Conservation (phyloP, 345 rosid genomes). For the Lepidium didymum region DNA sequence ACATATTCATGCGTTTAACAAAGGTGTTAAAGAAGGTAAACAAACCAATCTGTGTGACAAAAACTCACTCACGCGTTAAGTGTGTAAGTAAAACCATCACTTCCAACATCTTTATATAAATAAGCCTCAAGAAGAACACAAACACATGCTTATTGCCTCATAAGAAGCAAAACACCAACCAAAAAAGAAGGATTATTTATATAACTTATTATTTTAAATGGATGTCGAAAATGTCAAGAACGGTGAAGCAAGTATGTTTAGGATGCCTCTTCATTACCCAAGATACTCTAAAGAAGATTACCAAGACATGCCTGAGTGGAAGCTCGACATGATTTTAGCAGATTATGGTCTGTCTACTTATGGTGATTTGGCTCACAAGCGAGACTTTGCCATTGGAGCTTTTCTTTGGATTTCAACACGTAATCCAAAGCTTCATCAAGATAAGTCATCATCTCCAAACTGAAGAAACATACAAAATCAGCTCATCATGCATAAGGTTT, state of each 20-base stretch:
- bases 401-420: conserved; percentile 46
- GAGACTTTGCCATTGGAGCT: conserved; percentile 60
- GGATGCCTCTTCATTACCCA: conserved; percentile 63
- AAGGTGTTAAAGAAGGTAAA: conserved; percentile 20
- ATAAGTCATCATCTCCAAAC: conserved; percentile 1
- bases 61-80: conserved; percentile 20
- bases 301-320: conserved; percentile 58
- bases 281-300: conserved; percentile 47
- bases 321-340: conserved; percentile 42
- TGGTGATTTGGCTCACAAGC: conserved; percentile 46
- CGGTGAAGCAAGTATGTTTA: conserved; percentile 24
- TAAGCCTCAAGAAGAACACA: not conserved
- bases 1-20: conserved; percentile 25
- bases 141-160: not conserved
- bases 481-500: not conserved
- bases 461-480: not conserved
- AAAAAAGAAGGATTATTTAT: not conserved
- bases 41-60: conserved; percentile 24
- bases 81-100: not conserved
- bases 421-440: conserved; percentile 15
- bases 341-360: conserved; percentile 46
- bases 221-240: conserved; percentile 14
- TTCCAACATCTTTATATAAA: not conserved
- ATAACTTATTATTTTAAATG: not conserved
- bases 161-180: not conserved